Evolutionary conservation across 2,329 filamentous ascomycete genomes (phyloP), one percentile per base, ranked within the genome.

Genomic region (Colletotrichum sp.): DNA sequence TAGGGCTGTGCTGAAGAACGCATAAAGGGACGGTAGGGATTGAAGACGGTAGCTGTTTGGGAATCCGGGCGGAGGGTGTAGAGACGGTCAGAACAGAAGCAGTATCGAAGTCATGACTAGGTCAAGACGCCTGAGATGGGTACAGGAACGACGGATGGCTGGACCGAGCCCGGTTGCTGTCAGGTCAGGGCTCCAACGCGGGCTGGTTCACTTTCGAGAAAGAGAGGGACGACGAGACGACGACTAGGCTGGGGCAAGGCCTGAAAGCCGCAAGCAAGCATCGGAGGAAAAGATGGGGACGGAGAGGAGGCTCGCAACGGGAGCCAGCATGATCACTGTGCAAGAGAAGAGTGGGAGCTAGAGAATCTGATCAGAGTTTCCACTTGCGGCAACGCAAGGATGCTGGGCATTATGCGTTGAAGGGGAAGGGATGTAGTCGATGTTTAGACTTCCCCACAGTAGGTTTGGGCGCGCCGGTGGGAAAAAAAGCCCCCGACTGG

Each of bases 371-470:
- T 80, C 75, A 81, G 80, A 80, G 81, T 81, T 83, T 81, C 81
- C 80, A 81, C 80, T 78, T 81, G 77, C 78, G 79, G 81, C 80
- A 80, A 80, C 79, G 81, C 78, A 80, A 77, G 77, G 80, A 80
- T 77, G 80, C 81, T 80, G 80, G 77, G 78, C 82, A 80, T 82
- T 80, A 81, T 83, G 83, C 83, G 82, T 83, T 81, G 81, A 81
- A 79, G 78, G 78, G 78, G 77, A 75, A 74, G 75, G 71, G 71
- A 76, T 78, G 80, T 82, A 80, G 79, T 80, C 77, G 80, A 80
- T 79, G 81, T 81, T 81, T 82, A 82, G 81, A 78, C 78, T 83
- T 80, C 81, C 81, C 80, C 82, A 83, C 80, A 81, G 77, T 77
- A 81, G 79, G 80, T 80, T 81, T 82, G 79, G 80, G 78, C 80